These are phyloP conservation scores for Saussurea involucrata DNA, from an alignment of 129 eudicot species.

Conservation along the genomic window DNA sequence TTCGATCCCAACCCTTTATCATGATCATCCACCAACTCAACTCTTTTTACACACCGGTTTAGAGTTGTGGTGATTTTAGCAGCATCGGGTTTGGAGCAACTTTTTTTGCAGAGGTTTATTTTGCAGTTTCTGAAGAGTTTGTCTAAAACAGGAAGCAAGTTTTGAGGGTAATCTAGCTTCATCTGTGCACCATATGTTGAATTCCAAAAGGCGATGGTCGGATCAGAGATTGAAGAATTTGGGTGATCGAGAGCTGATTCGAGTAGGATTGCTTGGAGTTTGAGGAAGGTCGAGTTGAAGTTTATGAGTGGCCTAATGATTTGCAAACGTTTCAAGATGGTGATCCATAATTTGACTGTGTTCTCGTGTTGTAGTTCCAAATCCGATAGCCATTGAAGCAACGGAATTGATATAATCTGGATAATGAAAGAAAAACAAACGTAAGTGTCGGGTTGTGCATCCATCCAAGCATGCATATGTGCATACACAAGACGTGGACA, in stretches of 20 bases:
- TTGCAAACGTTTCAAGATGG: conserved; percentile 46
- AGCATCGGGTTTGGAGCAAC: conserved; percentile 21
- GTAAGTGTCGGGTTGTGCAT: background rate
- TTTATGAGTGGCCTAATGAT: conserved; percentile 43
- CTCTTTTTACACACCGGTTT: conserved; percentile 56
- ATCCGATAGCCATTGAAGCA: conserved; percentile 59
- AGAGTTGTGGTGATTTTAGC: conserved; percentile 37
- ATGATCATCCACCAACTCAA: conserved; percentile 36
- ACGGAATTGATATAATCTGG: conserved; percentile 51
- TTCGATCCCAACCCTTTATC: conserved; percentile 27
- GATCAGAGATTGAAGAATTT: conserved; percentile 43
- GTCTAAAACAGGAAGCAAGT: conserved; percentile 59
- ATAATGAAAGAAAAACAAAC: background rate
- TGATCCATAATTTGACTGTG: conserved; percentile 39
- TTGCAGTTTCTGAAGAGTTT: conserved; percentile 61
- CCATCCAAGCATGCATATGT: background rate
- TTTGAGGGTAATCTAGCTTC: conserved; percentile 58
- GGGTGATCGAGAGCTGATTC: conserved; percentile 65
- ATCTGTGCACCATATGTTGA: conserved; percentile 56
- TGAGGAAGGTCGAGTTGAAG: conserved; percentile 60
- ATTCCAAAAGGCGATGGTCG: conserved; percentile 73
- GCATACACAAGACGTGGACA: background rate
- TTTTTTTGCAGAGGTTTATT: conserved; percentile 38
- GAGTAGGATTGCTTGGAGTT: conserved; percentile 57
- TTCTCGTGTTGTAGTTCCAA: conserved; percentile 27